Percentiles rank a stretch among this genome's conserved stretches.
phyloP scores from a whole-genome alignment of 2,329 filamentous ascomycete species.

The Botrytis tulipae region DNA sequence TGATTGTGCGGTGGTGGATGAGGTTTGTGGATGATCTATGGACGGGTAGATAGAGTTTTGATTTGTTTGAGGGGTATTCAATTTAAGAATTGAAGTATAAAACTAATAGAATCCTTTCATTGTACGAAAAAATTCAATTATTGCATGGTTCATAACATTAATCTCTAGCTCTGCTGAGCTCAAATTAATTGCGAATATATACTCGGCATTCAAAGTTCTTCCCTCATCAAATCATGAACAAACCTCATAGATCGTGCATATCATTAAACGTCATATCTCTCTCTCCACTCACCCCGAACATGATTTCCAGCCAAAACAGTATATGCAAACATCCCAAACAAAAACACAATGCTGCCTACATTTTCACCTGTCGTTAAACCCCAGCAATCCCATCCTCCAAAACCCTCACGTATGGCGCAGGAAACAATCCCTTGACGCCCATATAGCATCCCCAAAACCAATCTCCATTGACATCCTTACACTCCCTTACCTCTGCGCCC shows the following conservation, averaged over 20 bases:
- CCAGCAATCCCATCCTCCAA: conserved; percentile 33
- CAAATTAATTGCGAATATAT: neutral
- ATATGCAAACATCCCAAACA: neutral
- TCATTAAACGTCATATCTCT: neutral
- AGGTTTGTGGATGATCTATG: neutral
- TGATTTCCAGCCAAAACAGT: neutral
- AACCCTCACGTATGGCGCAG: conserved; percentile 68
- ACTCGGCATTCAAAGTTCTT: neutral
- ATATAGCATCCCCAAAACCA: conserved; percentile 90
- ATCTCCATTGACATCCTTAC: conserved; percentile 84
- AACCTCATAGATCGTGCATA: neutral
- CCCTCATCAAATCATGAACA: neutral
- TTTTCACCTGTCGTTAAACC: neutral
- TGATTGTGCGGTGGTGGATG: conserved; percentile 25
- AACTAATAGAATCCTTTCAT: neutral
- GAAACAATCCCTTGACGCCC: conserved; percentile 75
- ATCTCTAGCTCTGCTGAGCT: neutral
- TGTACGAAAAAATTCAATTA: neutral
- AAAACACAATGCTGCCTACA: neutral
- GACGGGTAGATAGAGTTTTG: neutral
- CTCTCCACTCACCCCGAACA: neutral
- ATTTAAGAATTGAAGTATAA: neutral
- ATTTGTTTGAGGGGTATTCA: neutral
- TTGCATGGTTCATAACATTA: neutral
- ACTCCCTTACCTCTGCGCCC: conserved; percentile 78